A percentile compares a stretch with the other conserved stretches of the same genome.
Evolutionary conservation across 2,329 filamentous ascomycete species (phyloP).

Genomic region (Aspergillus brasiliensis): DNA sequence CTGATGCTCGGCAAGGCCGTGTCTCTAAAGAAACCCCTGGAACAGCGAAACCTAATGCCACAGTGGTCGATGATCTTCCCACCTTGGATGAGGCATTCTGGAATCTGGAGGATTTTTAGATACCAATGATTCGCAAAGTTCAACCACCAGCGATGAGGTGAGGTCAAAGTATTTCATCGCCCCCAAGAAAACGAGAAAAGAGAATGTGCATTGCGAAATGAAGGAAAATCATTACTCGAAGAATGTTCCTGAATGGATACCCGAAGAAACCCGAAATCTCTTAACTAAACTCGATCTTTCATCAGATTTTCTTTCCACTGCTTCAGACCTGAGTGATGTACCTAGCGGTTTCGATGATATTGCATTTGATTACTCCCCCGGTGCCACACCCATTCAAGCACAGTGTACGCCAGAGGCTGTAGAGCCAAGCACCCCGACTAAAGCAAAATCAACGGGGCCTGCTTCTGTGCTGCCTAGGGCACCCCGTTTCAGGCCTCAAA

Average conservation of each 20-base stretch:
- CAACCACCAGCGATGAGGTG: slow-evolving; percentile 44
- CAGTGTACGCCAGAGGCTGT: not conserved
- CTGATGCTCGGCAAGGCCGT: not conserved
- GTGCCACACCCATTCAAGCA: not conserved
- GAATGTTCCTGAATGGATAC: slow-evolving; percentile 1
- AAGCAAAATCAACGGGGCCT: slow-evolving; percentile 7
- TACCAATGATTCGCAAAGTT: slow-evolving; percentile 42
- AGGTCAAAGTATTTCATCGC: slow-evolving; percentile 37
- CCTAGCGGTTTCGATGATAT: slow-evolving; percentile 31
- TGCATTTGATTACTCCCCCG: not conserved
- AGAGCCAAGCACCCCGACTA: slow-evolving; percentile 12
- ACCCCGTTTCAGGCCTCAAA: slow-evolving; percentile 27
- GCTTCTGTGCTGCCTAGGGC: slow-evolving; percentile 13
- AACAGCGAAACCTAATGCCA: not conserved
- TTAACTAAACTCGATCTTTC: slow-evolving; percentile 17
- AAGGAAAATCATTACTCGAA: not conserved
- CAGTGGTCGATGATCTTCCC: not conserved
- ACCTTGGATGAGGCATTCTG: slow-evolving; percentile 15
- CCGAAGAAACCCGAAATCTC: slow-evolving; percentile 18
- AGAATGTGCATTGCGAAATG: not conserved
- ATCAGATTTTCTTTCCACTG: slow-evolving; percentile 31
- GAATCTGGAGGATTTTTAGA: slow-evolving; percentile 40
- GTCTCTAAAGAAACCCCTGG: not conserved
- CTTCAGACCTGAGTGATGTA: slow-evolving; percentile 39
- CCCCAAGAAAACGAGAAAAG: not conserved